Evolutionary conservation across 805 yeast species (phyloP), one percentile per base, ranked within the genome.

Genomic region (Candida vaughaniae): DNA sequence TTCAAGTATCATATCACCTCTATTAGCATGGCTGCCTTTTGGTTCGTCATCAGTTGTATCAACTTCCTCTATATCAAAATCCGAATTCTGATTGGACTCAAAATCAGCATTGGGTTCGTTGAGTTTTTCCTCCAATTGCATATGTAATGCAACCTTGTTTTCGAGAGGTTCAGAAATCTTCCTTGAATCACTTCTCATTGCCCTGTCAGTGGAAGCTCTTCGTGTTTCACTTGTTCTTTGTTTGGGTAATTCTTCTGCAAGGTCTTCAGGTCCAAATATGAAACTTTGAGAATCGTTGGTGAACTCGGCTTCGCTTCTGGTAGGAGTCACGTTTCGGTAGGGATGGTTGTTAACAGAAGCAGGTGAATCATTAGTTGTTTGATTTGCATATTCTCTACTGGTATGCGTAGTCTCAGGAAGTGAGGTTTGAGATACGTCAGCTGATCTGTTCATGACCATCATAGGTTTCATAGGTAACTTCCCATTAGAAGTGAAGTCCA

Each of bases 401-500:
- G 28, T 35, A 15, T 16, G 17, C 3, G 35, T 31, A 17, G 32
- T 20, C 11, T 37, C 41, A 12, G 41, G 36, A 5, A 37, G 16
- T 12, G 36, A 32, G 5, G 41, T 32, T 14, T 38, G 36, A 6
- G 48, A 44, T 14, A 35, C 22, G 22, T 34, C 35, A 15, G 44
- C 25, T 14, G 44, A 33, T 42, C 43, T 33, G 23, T 34, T 36
- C 62, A 66, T 52, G 5, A 61, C 60, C 37, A 51, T 58, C 73
- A 68, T 67, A 6, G 69, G 70, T 40, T 68, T 68, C 52, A 55
- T 39, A 2, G 73, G 73, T 20, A 66, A 56, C 39, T 59, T 55
- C 1, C 73, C 73, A 48, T 65, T 64, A 5, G 68, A 55, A 6
- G 72, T 67, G 48, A 67, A 67, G 43, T 67, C 73, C 42, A 66